Conservation (phyloP, 1,284 basidiomycete genomes). For the Caloboletus inedulis region DNA sequence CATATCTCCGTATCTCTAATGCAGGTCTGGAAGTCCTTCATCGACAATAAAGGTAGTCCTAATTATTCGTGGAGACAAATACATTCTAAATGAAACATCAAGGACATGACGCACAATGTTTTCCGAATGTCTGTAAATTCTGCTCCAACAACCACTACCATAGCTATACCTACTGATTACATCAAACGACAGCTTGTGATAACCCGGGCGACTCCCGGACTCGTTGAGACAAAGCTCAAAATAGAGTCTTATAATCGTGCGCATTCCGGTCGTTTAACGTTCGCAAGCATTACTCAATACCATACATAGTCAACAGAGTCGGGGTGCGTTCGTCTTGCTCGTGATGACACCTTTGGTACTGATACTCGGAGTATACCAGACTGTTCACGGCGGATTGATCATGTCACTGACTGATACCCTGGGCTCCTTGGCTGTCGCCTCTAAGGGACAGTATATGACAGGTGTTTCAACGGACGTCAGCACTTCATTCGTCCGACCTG, state of each 20-base stretch:
- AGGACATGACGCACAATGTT: conserved; percentile 78
- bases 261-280: conserved; percentile 20
- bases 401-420: conserved; percentile 83
- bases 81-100: conserved; percentile 10
- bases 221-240: conserved; percentile 63
- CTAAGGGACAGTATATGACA: conserved; percentile 81
- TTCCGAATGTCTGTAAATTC: conserved; percentile 59
- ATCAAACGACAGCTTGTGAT: conserved; percentile 52
- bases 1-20: neutral
- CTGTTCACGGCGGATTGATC: conserved; percentile 83
- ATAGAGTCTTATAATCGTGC: conserved; percentile 71
- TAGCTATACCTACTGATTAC: neutral
- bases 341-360: neutral
- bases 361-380: conserved; percentile 20
- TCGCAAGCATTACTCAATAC: neutral
- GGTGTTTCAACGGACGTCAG: conserved; percentile 88
- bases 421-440: conserved; percentile 79
- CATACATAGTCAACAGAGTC: conserved; percentile 62
- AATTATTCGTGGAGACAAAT: neutral
- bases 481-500: conserved; percentile 76
- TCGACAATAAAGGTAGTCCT: conserved; percentile 63
- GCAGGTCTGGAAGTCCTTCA: conserved; percentile 78
- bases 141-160: neutral
- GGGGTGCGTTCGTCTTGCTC: conserved; percentile 46
- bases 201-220: conserved; percentile 59